Base-by-base conservation (phyloP, 805 yeast genomes). In the Teunomyces lycoperdinae region DNA sequence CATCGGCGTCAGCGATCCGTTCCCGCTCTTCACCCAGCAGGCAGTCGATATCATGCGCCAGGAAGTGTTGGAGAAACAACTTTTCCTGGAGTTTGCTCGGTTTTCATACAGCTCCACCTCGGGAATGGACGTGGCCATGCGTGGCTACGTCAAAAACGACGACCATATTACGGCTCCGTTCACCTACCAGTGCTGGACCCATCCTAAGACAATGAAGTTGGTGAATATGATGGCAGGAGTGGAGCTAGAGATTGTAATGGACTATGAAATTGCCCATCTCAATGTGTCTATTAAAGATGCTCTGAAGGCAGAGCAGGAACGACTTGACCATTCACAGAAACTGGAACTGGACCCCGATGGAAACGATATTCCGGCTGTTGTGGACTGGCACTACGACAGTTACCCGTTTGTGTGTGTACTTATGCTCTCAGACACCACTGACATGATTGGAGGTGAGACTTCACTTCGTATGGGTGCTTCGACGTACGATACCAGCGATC, bases 361-460 rank as follows among this genome's bases (percentile, higher is more conserved):
- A 2, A 43, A 55, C 31, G 58, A 62, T 16, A 70, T 78, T 43
- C 80, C 81, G 9, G 84, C 81, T 17, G 72, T 80, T 38, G 83
- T 80, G 31, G 79, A 80, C 28, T 81, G 87, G 87, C 86, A 81
- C 66, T 61, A 68, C 46, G 87, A 81, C 58, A 74, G 82, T n/a
- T 80, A 79, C 47, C 85, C 85, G 11, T 80, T 79, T 58, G 85
- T 81, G 14, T 81, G 85, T 62, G 86, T 81, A 11, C 68, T 81
- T 50, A 81, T 81, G 87, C 58, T 81, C 40, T 75, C 81, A 28
- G 85, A 81, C 57, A 81, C 86, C 7, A 53, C 74, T 2, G 63
- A 70, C 40, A 80, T 81, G 85, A 66, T 76, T 59, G 85, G 85
- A 27, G 85, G 85, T 43, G 85, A 80, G 58, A 80, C 85, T 2